Conservation (phyloP, 495 filamentous ascomycete genomes). For the Lepidopterella palustris region DNA sequence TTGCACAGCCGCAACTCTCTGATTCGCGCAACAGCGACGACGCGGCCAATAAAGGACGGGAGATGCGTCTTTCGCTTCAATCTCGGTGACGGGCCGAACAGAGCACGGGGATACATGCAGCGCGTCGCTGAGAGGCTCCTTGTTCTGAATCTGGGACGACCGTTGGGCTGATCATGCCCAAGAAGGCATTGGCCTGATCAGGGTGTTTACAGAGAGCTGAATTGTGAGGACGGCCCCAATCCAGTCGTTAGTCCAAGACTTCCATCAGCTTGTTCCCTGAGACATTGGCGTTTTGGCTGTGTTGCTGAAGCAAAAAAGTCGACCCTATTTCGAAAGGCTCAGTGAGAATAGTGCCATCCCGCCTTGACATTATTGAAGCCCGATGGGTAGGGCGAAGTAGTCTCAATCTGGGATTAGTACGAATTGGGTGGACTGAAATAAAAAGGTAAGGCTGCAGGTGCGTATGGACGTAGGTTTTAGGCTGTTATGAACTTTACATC, state of each 20-base stretch:
- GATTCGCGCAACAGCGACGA: constrained; percentile 7
- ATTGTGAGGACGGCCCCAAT: not conserved
- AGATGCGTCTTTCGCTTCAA: constrained; percentile 11
- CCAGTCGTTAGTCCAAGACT: constrained; percentile 11
- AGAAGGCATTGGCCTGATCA: not conserved
- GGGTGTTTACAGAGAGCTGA: constrained; percentile 8
- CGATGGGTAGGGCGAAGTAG: constrained; percentile 13
- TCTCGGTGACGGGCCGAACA: constrained; percentile 8
- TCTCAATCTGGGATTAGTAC: not conserved
- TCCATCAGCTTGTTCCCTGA: constrained; percentile 1
- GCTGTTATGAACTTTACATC: not conserved
- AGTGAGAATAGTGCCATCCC: constrained; percentile 7
- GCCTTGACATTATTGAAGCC: constrained; percentile 17
- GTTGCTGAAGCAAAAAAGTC: constrained; percentile 12
- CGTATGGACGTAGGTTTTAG: constrained; percentile 15
- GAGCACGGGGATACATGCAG: constrained; percentile 7
- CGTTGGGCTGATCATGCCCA: constrained; percentile 10
- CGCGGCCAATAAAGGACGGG: constrained; percentile 7
- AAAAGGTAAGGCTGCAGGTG: constrained; percentile 21
- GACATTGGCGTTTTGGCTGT: constrained; percentile 9
- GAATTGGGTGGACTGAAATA: constrained; percentile 7
- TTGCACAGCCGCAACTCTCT: constrained; percentile 5
- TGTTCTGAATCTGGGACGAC: constrained; percentile 22
- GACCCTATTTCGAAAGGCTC: not conserved
- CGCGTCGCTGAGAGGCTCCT: constrained; percentile 4